Percentiles rank a stretch among this genome's conserved stretches.
These are phyloP conservation scores for Terfezia boudieri DNA, from an alignment of 495 filamentous ascomycete genomes.

Conservation along the genomic window DNA sequence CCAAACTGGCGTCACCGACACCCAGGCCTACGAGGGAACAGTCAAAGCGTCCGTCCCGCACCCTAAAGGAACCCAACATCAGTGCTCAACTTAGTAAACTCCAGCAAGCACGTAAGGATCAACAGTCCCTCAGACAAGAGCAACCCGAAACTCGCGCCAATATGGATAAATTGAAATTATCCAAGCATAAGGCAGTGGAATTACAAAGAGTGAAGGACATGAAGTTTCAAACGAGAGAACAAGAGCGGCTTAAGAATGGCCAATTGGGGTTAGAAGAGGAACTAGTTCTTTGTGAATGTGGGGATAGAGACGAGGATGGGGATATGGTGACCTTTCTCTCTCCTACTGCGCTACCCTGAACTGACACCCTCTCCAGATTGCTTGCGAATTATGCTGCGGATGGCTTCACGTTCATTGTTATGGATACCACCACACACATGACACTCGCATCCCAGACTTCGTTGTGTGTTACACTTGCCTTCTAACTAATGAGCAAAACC, in stretches of 20 bases:
- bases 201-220: background rate
- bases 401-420: constrained; percentile 19
- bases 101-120: too few relatives aligned
- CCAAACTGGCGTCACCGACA: too few relatives aligned
- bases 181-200: constrained; percentile 7
- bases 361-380: background rate
- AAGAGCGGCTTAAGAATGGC: background rate
- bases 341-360: too few relatives aligned
- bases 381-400: constrained; percentile 16
- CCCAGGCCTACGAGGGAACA: too few relatives aligned
- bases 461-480: constrained; percentile 19
- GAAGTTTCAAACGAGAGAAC: background rate
- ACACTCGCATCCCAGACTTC: constrained; percentile 13
- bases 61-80: too few relatives aligned
- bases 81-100: too few relatives aligned
- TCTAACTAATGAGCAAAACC: constrained; percentile 9
- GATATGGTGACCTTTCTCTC: background rate
- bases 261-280: background rate
- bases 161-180: constrained; percentile 5
- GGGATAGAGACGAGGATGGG: constrained; percentile 3
- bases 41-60: too few relatives aligned
- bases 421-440: constrained; percentile 11
- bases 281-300: constrained; percentile 12
- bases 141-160: background rate
- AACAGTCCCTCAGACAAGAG: too few relatives aligned